phyloP scores from a whole-genome alignment of 306 rosid genomes.

The Glycine latifolia region DNA sequence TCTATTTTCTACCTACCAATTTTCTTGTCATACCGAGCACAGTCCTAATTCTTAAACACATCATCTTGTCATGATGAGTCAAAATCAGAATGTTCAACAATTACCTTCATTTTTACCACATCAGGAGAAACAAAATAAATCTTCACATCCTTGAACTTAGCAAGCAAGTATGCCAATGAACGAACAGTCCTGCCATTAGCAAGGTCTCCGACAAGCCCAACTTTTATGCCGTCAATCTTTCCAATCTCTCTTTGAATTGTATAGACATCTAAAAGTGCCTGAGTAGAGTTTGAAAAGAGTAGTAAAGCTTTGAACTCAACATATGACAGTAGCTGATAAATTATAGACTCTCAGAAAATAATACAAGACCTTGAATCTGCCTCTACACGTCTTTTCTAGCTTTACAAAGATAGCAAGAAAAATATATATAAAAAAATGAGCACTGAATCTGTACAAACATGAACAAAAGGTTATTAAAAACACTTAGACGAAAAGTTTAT shows the following conservation, averaged over 20 bases:
- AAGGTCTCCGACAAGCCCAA: slow-evolving; percentile 91
- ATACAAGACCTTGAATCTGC: slow-evolving; percentile 15
- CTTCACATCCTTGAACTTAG: slow-evolving; percentile 77
- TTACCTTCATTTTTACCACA: slow-evolving; percentile 89
- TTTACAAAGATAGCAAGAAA: too few species aligned
- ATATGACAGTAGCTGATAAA: slow-evolving; percentile 13
- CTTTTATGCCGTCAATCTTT: slow-evolving; percentile 75
- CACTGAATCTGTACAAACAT: slow-evolving; percentile 8
- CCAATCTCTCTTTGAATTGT: slow-evolving; percentile 85
- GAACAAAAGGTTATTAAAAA: slow-evolving; percentile 11
- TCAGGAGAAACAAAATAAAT: slow-evolving; percentile 82
- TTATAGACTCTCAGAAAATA: slow-evolving; percentile 22
- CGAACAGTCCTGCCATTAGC: slow-evolving; percentile 93
- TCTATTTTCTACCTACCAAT: neutral
- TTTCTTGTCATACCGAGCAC: too few species aligned
- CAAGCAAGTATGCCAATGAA: slow-evolving; percentile 86
- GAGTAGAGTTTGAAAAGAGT: slow-evolving; percentile 35
- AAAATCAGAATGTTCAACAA: slow-evolving; percentile 25
- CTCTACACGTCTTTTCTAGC: too few species aligned
- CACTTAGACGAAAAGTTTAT: slow-evolving; percentile 7
- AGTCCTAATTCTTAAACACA: too few species aligned
- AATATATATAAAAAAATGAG: too few species aligned
- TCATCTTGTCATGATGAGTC: slow-evolving; percentile 24
- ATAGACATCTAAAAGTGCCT: slow-evolving; percentile 90
- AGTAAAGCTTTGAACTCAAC: slow-evolving; percentile 20